phyloP scores from a whole-genome alignment of 2,329 filamentous ascomycete genomes.

The Trichophyton schoenleinii region DNA sequence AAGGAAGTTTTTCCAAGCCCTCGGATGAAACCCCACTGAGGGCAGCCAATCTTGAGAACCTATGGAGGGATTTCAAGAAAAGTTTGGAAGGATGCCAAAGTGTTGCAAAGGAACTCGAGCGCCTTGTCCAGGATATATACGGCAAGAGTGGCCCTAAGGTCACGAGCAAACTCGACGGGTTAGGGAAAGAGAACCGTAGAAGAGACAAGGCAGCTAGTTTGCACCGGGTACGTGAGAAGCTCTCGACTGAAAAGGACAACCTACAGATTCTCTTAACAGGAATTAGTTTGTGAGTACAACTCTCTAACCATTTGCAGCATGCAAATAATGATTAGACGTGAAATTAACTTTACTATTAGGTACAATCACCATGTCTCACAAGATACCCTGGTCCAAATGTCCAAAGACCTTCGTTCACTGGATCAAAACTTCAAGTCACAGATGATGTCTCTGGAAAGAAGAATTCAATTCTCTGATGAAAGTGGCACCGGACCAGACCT shows the following conservation, averaged over 20 bases:
- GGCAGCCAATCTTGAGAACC: not conserved
- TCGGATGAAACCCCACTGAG: not conserved
- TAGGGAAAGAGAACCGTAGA: constrained; percentile 11
- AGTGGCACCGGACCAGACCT: not conserved
- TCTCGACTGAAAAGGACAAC: constrained; percentile 9
- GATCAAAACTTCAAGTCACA: not conserved
- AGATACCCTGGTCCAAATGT: not conserved
- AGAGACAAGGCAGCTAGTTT: constrained; percentile 4
- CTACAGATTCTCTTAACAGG: constrained; percentile 9
- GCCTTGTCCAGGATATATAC: constrained; percentile 8
- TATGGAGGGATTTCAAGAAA: constrained; percentile 4
- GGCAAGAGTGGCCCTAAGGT: constrained; percentile 9
- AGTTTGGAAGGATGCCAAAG: constrained; percentile 1
- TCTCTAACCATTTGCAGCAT: no score
- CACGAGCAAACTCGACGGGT: constrained; percentile 15
- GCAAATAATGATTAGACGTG: not conserved
- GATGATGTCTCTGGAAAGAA: not conserved
- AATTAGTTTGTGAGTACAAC: constrained; percentile 9
- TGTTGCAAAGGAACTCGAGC: constrained; percentile 5
- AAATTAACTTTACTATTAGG: not conserved
- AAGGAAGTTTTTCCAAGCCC: not conserved
- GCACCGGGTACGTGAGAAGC: constrained; percentile 6
- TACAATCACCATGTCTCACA: not conserved
- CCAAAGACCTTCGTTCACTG: not conserved
- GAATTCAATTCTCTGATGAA: not conserved